These are phyloP conservation scores for Murraya paniculata DNA, from an alignment of 345 rosid genomes.

Conservation along the genomic window DNA sequence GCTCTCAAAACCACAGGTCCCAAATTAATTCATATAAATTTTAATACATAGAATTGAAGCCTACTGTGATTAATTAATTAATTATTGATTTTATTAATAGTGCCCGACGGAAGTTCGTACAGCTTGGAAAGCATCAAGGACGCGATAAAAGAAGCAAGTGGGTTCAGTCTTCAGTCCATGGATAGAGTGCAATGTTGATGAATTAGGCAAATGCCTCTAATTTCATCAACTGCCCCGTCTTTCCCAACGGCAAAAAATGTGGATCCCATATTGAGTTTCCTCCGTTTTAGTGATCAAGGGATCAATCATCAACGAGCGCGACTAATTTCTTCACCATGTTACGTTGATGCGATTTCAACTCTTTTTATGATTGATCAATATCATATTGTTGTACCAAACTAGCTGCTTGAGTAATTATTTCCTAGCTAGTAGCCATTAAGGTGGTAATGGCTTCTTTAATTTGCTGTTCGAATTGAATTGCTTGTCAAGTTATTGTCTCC, in stretches of 20 bases:
- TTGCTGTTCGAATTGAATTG: no score
- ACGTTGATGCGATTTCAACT: not conserved
- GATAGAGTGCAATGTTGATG: conserved; percentile 67
- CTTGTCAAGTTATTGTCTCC: no score
- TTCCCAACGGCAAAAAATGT: conserved; percentile 56
- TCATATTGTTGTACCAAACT: not conserved
- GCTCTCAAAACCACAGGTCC: conserved; percentile 50
- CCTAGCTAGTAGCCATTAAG: no score
- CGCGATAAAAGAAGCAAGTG: conserved; percentile 51
- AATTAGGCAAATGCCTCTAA: conserved; percentile 57
- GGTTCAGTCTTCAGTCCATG: conserved; percentile 68
- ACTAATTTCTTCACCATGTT: no score
- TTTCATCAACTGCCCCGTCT: conserved; percentile 71
- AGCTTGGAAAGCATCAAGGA: conserved; percentile 51
- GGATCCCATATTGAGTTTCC: conserved; percentile 64
- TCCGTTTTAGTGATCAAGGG: conserved; percentile 36
- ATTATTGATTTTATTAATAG: conserved; percentile 16
- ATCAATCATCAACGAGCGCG: not conserved
- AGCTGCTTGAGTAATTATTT: not conserved
- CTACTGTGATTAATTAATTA: no score
- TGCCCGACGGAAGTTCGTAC: conserved; percentile 55
- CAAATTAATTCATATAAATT: no score
- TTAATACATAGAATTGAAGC: no score
- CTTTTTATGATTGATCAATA: not conserved
- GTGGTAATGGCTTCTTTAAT: no score